A percentile compares a stretch with the other conserved stretches of the same genome.
These are phyloP conservation scores for Amphibolis antarctica DNA, from an alignment of 106 monocot species.

Conservation along the genomic window DNA sequence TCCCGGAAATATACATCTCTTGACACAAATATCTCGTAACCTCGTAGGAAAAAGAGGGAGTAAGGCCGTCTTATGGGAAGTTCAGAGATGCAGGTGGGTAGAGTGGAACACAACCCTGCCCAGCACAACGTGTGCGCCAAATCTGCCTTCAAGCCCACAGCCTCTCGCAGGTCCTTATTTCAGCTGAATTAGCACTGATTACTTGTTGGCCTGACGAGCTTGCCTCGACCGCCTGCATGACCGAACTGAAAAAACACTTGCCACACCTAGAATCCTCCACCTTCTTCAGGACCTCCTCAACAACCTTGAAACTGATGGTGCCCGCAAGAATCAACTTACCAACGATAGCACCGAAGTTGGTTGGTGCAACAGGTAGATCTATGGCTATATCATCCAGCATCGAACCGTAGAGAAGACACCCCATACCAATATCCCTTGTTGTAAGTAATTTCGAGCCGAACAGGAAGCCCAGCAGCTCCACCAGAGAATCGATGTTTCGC, in stretches of 20 bases:
- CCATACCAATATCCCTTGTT: constrained; percentile 38
- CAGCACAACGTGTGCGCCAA: no score
- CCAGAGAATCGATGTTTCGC: constrained; percentile 21
- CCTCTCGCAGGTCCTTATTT: constrained; percentile 29
- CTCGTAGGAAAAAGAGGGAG: no score
- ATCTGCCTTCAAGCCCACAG: constrained; percentile 7
- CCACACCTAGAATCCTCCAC: constrained; percentile 34
- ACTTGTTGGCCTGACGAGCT: constrained; percentile 26
- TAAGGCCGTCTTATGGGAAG: no score
- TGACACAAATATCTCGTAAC: no score
- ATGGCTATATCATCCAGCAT: constrained; percentile 75
- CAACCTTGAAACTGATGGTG: constrained; percentile 37
- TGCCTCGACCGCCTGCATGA: constrained; percentile 12
- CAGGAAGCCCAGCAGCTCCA: constrained; percentile 43
- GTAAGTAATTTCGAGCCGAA: constrained; percentile 28
- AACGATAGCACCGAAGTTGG: constrained; percentile 50
- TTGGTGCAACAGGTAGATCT: constrained; percentile 69
- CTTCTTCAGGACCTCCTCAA: constrained; percentile 63
- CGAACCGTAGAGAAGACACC: constrained; percentile 51
- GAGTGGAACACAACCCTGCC: no score
- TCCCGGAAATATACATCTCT: no score
- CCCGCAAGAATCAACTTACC: constrained; percentile 46
- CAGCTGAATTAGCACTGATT: constrained; percentile 10
- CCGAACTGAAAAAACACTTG: constrained; percentile 18
- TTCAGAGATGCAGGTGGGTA: no score